phyloP scores from a whole-genome alignment of 1,284 basidiomycete genomes.

The Austroboletus niveus region DNA sequence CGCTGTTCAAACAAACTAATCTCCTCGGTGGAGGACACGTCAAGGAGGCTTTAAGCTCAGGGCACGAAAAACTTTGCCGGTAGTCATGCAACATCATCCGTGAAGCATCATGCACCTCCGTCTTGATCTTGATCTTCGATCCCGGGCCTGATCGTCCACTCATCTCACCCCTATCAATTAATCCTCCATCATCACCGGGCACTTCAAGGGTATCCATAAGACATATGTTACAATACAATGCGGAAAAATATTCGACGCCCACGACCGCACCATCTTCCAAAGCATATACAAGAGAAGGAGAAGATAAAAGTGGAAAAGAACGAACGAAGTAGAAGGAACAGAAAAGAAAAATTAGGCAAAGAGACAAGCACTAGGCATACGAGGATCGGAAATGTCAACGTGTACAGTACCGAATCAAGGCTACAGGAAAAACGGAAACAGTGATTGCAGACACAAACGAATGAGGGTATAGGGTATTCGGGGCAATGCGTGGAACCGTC shows the following conservation, averaged over 20 bases:
- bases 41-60: constrained; percentile 16
- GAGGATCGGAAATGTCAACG: constrained; percentile 4
- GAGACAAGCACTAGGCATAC: constrained; percentile 5
- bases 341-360: not conserved
- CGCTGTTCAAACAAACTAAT: not conserved
- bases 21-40: constrained; percentile 14
- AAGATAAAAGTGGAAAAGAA: constrained; percentile 3
- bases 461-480: constrained; percentile 26
- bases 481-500: not conserved
- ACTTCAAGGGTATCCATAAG: constrained; percentile 13
- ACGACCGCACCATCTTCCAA: not conserved
- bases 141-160: constrained; percentile 30
- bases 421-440: constrained; percentile 27
- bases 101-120: constrained; percentile 21
- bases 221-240: constrained; percentile 18
- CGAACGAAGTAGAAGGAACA: constrained; percentile 5
- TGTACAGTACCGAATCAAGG: constrained; percentile 30
- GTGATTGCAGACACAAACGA: constrained; percentile 23
- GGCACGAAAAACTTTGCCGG: constrained; percentile 8
- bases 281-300: not conserved
- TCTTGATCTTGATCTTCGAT: constrained; percentile 30
- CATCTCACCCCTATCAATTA: constrained; percentile 23
- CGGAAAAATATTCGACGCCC: not conserved
- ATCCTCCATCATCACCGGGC: constrained; percentile 2
- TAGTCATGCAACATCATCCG: constrained; percentile 17